Conservation (phyloP, 345 rosid species). For the Aurinia saxatilis region DNA sequence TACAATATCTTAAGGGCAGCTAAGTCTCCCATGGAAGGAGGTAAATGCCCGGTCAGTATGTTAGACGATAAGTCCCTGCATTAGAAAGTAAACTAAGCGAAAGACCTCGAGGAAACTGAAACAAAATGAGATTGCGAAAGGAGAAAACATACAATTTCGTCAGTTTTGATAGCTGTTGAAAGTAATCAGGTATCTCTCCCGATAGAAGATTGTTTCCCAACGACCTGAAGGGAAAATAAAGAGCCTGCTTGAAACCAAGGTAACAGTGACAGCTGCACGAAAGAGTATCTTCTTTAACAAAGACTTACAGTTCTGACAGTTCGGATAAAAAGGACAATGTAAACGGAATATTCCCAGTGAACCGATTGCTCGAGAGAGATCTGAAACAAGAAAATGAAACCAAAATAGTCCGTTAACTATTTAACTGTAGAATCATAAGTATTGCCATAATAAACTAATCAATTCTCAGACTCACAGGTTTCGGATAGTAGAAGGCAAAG, state of each 20-base stretch:
- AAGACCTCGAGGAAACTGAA: neutral
- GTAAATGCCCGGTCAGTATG: slow-evolving; percentile 61
- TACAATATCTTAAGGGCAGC: slow-evolving; percentile 65
- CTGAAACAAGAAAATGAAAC: slow-evolving; percentile 32
- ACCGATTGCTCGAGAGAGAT: slow-evolving; percentile 52
- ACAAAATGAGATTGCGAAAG: neutral
- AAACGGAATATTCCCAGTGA: slow-evolving; percentile 57
- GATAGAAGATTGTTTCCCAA: slow-evolving; percentile 55
- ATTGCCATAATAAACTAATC: neutral
- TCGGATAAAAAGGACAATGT: slow-evolving; percentile 36
- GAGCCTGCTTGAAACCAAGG: neutral
- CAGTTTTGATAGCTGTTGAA: slow-evolving; percentile 51
- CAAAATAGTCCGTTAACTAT: neutral
- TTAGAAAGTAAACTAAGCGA: slow-evolving; percentile 15
- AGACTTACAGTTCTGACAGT: slow-evolving; percentile 47
- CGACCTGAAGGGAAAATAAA: slow-evolving; percentile 39
- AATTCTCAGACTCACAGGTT: slow-evolving; percentile 47
- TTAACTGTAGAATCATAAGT: slow-evolving; percentile 3
- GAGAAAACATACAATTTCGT: slow-evolving; percentile 43
- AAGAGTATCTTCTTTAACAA: neutral
- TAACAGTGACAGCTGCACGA: neutral
- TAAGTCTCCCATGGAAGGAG: slow-evolving; percentile 67
- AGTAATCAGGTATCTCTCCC: slow-evolving; percentile 70
- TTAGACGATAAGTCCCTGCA: slow-evolving; percentile 77
- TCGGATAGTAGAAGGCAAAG: slow-evolving; percentile 56